Evolutionary conservation across 495 filamentous ascomycete genomes (phyloP).

Genomic region (Cetradonia linearis): DNA sequence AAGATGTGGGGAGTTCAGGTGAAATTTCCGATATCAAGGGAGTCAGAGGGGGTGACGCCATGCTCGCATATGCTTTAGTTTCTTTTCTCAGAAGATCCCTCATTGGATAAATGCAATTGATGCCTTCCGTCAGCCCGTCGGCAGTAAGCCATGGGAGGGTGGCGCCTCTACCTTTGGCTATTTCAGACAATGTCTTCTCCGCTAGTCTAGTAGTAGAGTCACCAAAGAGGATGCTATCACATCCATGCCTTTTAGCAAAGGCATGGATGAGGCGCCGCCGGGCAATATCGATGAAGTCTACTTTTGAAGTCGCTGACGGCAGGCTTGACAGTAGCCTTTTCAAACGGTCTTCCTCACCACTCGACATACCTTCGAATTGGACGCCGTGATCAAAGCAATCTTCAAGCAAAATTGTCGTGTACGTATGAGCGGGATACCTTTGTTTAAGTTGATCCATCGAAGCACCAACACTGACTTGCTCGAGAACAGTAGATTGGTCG

Average conservation of each 20-base stretch:
- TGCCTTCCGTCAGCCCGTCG: constrained; percentile 56
- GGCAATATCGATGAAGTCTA: constrained; percentile 61
- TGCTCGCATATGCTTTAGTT: constrained; percentile 49
- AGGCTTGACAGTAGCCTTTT: constrained; percentile 46
- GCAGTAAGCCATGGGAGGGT: constrained; percentile 69
- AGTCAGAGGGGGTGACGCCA: constrained; percentile 42
- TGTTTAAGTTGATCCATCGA: constrained; percentile 34
- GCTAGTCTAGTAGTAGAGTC: constrained; percentile 81
- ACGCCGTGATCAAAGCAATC: constrained; percentile 41
- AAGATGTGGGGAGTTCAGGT: constrained; percentile 41
- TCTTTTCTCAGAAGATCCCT: constrained; percentile 78
- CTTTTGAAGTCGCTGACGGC: constrained; percentile 59
- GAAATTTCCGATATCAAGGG: constrained; percentile 36
- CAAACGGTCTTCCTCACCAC: constrained; percentile 37
- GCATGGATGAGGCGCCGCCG: constrained; percentile 58
- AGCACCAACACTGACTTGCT: constrained; percentile 23
- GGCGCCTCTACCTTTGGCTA: constrained; percentile 82
- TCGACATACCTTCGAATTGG: constrained; percentile 21
- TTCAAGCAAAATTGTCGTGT: constrained; percentile 46
- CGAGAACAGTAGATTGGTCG: constrained; percentile 41
- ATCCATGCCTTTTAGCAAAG: constrained; percentile 47
- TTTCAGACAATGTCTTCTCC: constrained; percentile 72
- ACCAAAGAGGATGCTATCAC: constrained; percentile 66
- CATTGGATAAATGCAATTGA: constrained; percentile 58
- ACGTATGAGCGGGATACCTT: constrained; percentile 50